Base-by-base conservation (phyloP, 805 yeast species). In the Suhomyces faveliae region DNA sequence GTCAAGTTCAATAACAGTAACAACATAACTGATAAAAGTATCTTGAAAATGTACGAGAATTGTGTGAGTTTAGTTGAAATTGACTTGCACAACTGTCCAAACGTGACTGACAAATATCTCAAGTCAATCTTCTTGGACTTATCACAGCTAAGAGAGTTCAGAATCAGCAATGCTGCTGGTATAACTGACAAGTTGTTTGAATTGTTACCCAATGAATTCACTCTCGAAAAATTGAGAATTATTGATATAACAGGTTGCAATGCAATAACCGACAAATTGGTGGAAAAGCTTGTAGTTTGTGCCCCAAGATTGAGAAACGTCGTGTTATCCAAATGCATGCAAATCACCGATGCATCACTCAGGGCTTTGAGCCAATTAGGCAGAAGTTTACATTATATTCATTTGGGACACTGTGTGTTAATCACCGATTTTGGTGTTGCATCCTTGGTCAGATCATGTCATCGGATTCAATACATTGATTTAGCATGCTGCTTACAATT, bases 401-500 rank as follows among this genome's bases (percentile, higher is more conserved):
- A 94, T 69, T 77, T 92, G 51, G 98, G 98, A 13, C 98, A 92
- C 70, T 94, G 99, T 71, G 79, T 83, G 40, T 81, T 86, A 60
- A 87, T 92, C 48, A 92, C 97, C 1, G 98, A 92, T 68, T 79
- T 76, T 51, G 97, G 97, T 17, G 94, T 94, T 13, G 78, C 81
- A 23, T 75, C 79, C 9, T 73, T 92, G 51, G 87, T 89, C 10
- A 78, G 85, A 53, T 77, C 79, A 41, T 94, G 98, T 61, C 87
- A 86, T 49, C 76, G 96, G 49, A 81, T 92, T 48, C 95, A 89
- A 59, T 92, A 91, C 64, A 89, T 92, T 53, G 99, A 92, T 68
- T 79, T 94, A 50, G 98, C 98, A 12, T 91, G 97, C 66, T 92
- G 99, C 64, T 75, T 85, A 1, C 95, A 89, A 63, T 75, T 92